Base-by-base conservation (phyloP, 2,329 filamentous ascomycete species). In the Exophiala spinifera region DNA sequence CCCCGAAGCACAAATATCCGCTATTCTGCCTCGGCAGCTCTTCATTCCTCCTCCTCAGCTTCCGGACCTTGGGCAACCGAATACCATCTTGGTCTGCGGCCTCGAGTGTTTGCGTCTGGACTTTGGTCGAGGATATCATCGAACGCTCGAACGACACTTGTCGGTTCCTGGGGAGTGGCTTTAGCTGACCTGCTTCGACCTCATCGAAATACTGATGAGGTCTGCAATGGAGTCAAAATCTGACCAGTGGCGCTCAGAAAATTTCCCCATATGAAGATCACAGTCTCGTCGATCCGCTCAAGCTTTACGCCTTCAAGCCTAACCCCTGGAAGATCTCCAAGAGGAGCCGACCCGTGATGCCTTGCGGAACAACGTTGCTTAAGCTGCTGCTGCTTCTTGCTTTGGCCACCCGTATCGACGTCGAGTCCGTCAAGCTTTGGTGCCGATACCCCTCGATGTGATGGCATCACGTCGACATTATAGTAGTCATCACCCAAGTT, bases 341-440 rank as follows among this genome's bases (percentile, higher is more conserved):
- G 36, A 56, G 21, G 8, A 56, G 44, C 53, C 53, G 52, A 17
- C 46, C 52, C 2, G 39, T n/a, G 14, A 36, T 8, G 31, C 14
- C 20, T 17, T 44, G 19, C 3, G 23, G 4, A n/a, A 23, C 42
- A 8, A 21, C 19, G 42, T 25, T 44, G 42, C 42, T 28, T 13
- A 4, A n/a, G 14, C 23, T 25, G 7, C 23, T 25, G 19, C 23
- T 21, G 42, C 19, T 21, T 13, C 15, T n/a, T 21, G 42, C 19
- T 21, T 13, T 25, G 6, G 11, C 15, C 23, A 17, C 15, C n/a
- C 14, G 46, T 39, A 10, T 37, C 20, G 20, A 50, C 34, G n/a
- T 56, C 53, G 42, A 42, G 52, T 20, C 51, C 39, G n/a, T 56
- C 53, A 33, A 56, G 52, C 37, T 51, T 51, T 8, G 53, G 53